Evolutionary conservation across 2,329 filamentous ascomycete genomes (phyloP).

Genomic region (Orbilia brochopaga): DNA sequence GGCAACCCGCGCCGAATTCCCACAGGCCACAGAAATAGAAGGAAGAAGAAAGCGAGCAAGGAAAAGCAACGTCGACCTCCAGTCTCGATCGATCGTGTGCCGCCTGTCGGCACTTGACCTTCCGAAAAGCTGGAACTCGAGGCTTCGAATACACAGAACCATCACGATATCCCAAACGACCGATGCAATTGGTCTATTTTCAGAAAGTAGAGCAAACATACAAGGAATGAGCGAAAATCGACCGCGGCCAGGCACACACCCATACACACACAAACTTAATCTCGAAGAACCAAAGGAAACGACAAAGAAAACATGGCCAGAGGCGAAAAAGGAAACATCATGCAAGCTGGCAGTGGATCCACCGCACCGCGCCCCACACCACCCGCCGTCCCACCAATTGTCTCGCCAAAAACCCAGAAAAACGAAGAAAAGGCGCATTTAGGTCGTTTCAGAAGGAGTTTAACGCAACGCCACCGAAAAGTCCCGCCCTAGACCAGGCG

Average conservation of each 20-base stretch:
- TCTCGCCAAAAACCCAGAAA: conserved; percentile 9
- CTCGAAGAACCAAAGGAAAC: conserved; percentile 2
- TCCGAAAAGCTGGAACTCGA: neutral
- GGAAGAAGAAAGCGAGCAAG: neutral
- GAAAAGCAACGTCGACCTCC: neutral
- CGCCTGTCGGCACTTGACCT: neutral
- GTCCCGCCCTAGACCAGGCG: conserved; percentile 7
- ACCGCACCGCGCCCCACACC: neutral
- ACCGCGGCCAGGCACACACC: neutral
- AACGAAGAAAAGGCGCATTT: conserved; percentile 15
- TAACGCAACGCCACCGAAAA: conserved; percentile 36
- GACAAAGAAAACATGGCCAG: neutral
- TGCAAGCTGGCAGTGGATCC: neutral
- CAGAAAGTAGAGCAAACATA: conserved; percentile 3
- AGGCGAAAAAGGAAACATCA: neutral
- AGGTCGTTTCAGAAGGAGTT: conserved; percentile 43
- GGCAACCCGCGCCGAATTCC: neutral
- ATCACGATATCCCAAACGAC: conserved; percentile 1
- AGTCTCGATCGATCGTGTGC: conserved; percentile 5
- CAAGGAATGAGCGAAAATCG: neutral
- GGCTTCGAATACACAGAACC: neutral
- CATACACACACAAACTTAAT: conserved; percentile 2
- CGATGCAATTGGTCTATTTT: neutral
- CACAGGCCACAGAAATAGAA: conserved; percentile 4
- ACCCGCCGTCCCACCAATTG: neutral